Evolutionary conservation across 176 grass and related monocot genomes (phyloP), one percentile per base, ranked within the genome.

Genomic region (Pontederia crassipes): DNA sequence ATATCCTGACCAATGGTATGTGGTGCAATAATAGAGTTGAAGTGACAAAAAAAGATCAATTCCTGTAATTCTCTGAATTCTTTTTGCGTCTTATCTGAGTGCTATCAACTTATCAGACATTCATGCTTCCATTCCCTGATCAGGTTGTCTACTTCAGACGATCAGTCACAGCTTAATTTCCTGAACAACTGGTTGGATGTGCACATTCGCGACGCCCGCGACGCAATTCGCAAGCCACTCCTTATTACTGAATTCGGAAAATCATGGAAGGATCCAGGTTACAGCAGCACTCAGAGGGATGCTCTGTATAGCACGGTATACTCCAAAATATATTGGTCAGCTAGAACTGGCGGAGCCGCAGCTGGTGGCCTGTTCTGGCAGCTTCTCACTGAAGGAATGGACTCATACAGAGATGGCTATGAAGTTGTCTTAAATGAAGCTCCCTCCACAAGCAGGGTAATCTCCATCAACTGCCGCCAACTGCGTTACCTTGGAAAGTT

Each of bases 331-430:
- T 93, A 92, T 54, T 11, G 29, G n/a, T 92, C 88, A 27, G 94
- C 94, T 17, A 55, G 82, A 1, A 47, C 48, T 0, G 88, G 84
- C 0, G 81, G 79, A 0, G 52, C 82, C 0, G 52, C 82, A 0
- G 94, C 69, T 1, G 94, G 94, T 1, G 88, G 79, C 10, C 65
- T 93, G 3, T 98, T 98, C 77, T 98, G 94, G 88, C 94, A 98
- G 58, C 81, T 93, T 8, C 16, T 98, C 12, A 65, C 68, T 6
- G 45, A 68, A 10, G 94, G 94, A 45, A 98, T 98, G 94, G 82
- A 86, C 26, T 81, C 75, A 2, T 89, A 83, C 46, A 67, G 74
- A 0, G 93, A 98, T 67, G 88, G 94, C 17, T 98, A 92, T 28
- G 88, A 92, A 75, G 67, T 98, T 11, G 57, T 98, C 16, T 64